Evolutionary conservation across 805 yeast species (phyloP).

Genomic region (Hagleromyces aurorensis): DNA sequence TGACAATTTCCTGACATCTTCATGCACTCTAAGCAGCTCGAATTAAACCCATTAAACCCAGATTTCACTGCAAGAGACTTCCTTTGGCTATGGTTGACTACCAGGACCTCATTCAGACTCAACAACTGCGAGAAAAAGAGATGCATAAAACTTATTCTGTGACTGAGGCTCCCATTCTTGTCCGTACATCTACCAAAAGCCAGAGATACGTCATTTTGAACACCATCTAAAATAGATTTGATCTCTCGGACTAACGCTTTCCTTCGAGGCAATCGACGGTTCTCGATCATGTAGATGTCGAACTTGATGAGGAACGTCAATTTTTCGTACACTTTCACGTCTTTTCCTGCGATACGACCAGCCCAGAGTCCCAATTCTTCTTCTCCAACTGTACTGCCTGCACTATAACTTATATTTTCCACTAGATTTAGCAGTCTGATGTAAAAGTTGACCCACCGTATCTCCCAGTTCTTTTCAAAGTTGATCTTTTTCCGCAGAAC

Average conservation of each 20-base stretch:
- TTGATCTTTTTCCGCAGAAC: conserved; percentile 15
- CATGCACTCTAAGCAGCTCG: too few relatives aligned
- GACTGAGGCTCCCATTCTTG: too few relatives aligned
- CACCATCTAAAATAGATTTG: neutral
- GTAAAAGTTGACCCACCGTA: conserved; percentile 18
- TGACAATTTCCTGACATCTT: too few relatives aligned
- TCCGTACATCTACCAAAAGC: too few relatives aligned
- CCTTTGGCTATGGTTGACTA: conserved; percentile 5
- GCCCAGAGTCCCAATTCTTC: conserved; percentile 4
- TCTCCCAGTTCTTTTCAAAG: conserved; percentile 20
- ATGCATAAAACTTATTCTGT: conserved; percentile 8
- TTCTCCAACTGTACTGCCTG: conserved; percentile 6
- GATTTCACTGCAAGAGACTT: too few relatives aligned
- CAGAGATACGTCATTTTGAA: neutral
- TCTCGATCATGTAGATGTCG: conserved; percentile 7
- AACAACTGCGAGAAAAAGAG: conserved; percentile 11
- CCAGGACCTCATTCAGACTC: conserved; percentile 8
- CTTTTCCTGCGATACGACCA: neutral
- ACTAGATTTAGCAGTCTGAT: conserved; percentile 13
- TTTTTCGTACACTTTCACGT: conserved; percentile 1
- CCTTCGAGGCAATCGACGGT: conserved; percentile 6
- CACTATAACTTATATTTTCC: conserved; percentile 4
- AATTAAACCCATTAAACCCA: too few relatives aligned
- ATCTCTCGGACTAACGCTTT: too few relatives aligned
- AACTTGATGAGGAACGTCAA: conserved; percentile 9